A percentile compares a stretch with the other conserved stretches of the same genome.
These are phyloP conservation scores for Lachnellula subtilissima DNA, from an alignment of 2,329 filamentous ascomycete species.

Conservation along the genomic window DNA sequence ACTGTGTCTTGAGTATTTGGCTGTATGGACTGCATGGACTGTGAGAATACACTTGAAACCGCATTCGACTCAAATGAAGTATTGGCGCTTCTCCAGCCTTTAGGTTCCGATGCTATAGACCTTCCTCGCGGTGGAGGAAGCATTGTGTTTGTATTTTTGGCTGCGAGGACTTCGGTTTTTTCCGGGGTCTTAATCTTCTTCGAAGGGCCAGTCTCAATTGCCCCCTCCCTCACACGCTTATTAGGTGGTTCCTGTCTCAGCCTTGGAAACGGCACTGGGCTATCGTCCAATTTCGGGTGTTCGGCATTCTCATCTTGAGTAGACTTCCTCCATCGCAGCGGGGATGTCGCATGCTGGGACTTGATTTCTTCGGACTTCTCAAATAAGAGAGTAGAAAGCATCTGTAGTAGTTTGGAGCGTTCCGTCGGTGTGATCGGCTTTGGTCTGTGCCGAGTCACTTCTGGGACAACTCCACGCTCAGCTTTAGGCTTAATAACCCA, in stretches of 20 bases:
- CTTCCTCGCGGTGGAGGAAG: neutral
- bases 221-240: slow-evolving; percentile 2
- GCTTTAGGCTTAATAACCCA: slow-evolving; percentile 13
- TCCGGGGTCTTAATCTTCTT: neutral
- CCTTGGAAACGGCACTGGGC: neutral
- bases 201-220: neutral
- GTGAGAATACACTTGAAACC: slow-evolving; percentile 16
- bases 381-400: neutral
- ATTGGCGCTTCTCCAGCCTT: slow-evolving; percentile 2
- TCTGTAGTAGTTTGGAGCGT: neutral
- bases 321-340: neutral
- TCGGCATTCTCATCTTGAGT: neutral
- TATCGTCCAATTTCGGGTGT: neutral
- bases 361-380: neutral
- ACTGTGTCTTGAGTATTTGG: slow-evolving; percentile 13
- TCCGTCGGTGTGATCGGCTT: slow-evolving; percentile 1
- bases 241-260: neutral
- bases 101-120: neutral
- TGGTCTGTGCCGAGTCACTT: neutral
- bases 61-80: slow-evolving; percentile 20
- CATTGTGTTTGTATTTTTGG: neutral
- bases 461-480: slow-evolving; percentile 11
- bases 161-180: neutral
- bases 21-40: neutral
- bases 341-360: neutral